Conservation (phyloP, 257 asterid species). For the Haberlea rhodopensis region DNA sequence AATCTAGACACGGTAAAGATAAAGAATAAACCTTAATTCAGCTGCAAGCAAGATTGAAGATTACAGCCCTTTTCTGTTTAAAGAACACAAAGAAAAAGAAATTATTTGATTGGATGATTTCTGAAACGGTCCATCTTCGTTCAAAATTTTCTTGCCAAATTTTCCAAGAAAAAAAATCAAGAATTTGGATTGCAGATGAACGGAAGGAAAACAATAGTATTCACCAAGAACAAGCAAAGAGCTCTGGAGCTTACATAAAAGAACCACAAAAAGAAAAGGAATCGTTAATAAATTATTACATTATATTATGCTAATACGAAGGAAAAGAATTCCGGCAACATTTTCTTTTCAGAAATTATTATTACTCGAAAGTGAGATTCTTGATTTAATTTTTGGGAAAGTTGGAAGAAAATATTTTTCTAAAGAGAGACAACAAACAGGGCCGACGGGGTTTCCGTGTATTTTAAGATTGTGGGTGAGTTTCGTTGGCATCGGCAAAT, state of each 20-base stretch:
- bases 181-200: conserved; percentile 35
- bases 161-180: conserved; percentile 32
- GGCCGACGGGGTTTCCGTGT: conserved; percentile 44
- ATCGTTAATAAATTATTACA: background rate
- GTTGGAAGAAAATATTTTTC: conserved; percentile 1
- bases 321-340: conserved; percentile 16
- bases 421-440: conserved; percentile 15
- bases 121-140: conserved; percentile 41
- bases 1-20: conserved; percentile 26
- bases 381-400: background rate
- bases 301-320: background rate
- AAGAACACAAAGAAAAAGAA: conserved; percentile 21
- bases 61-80: conserved; percentile 20
- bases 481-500: conserved; percentile 15
- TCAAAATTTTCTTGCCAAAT: conserved; percentile 32
- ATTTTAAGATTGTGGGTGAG: conserved; percentile 49
- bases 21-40: conserved; percentile 33
- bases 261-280: conserved; percentile 37
- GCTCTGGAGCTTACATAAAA: conserved; percentile 42
- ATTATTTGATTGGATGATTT: conserved; percentile 25
- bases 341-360: background rate
- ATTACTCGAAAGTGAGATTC: conserved; percentile 26
- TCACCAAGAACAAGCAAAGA: conserved; percentile 29
- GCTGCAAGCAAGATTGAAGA: conserved; percentile 33
- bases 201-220: conserved; percentile 26